A percentile compares a stretch with the other conserved stretches of the same genome.
Conservation (phyloP, 2,329 filamentous ascomycete genomes). For the Tolypocladium amazonense region DNA sequence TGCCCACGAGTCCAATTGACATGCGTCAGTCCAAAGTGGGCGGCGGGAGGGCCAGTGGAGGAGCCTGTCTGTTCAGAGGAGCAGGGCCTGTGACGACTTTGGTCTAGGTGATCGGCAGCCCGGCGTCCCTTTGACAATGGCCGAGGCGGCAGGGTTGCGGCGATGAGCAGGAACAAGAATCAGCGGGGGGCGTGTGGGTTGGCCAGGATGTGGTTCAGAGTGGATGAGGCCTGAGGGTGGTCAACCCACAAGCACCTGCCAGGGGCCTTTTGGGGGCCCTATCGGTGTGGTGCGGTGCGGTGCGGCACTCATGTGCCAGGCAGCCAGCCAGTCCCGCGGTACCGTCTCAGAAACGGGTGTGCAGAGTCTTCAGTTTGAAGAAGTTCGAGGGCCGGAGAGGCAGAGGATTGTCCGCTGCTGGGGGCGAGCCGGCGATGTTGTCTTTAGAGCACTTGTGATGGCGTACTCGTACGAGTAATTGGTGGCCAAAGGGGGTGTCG, state of each 20-base stretch:
- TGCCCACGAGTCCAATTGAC: constrained; percentile 31
- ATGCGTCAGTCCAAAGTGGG: constrained; percentile 29
- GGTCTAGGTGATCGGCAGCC: constrained; percentile 43
- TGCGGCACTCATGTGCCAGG: background rate
- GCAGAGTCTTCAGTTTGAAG: background rate
- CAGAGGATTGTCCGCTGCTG: background rate
- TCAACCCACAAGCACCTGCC: background rate
- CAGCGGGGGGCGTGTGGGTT: constrained; percentile 9
- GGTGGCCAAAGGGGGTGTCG: background rate
- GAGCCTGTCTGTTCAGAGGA: constrained; percentile 18
- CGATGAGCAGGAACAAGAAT: constrained; percentile 26
- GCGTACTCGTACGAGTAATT: background rate
- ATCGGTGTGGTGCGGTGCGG: background rate
- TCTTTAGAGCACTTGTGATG: background rate
- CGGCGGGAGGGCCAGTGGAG: constrained; percentile 27
- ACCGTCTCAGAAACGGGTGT: background rate
- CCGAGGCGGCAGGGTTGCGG: constrained; percentile 33
- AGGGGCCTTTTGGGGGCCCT: background rate
- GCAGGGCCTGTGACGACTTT: constrained; percentile 39
- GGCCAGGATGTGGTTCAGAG: constrained; percentile 3
- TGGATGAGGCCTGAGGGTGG: background rate
- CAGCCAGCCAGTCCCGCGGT: background rate
- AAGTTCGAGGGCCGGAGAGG: background rate
- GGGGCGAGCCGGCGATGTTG: background rate
- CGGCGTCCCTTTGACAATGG: constrained; percentile 39